A percentile compares a stretch with the other conserved stretches of the same genome.
Conservation (phyloP, 2,329 filamentous ascomycete genomes). For the Fusarium sp. region DNA sequence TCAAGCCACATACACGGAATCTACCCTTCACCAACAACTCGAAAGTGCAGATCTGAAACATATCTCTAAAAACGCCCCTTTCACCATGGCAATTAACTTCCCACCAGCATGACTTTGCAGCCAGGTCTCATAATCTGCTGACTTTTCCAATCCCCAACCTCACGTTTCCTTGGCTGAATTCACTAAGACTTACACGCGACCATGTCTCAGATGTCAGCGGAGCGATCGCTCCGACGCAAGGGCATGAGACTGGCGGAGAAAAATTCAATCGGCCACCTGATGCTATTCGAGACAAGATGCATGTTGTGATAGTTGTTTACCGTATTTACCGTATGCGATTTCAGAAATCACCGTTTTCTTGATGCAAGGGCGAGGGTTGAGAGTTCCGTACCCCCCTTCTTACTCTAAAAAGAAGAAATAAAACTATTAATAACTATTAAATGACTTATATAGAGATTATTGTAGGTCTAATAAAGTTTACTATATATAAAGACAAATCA, state of each 20-base stretch:
- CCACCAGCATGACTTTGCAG: neutral
- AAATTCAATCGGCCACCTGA: constrained; percentile 3
- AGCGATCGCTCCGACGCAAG: constrained; percentile 18
- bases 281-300: constrained; percentile 21
- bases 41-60: neutral
- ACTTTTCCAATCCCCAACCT: neutral
- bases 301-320: neutral
- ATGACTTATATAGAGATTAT: too few relatives aligned
- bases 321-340: neutral
- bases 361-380: neutral
- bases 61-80: neutral
- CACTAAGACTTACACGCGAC: constrained; percentile 12
- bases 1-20: neutral
- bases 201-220: constrained; percentile 20
- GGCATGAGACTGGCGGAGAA: neutral
- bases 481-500: too few relatives aligned
- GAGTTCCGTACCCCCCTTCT: too few relatives aligned
- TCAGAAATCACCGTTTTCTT: neutral
- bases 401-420: too few relatives aligned
- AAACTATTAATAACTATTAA: too few relatives aligned
- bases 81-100: constrained; percentile 1
- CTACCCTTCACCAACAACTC: neutral
- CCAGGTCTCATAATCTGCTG: neutral
- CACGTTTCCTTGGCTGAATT: neutral
- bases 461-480: too few relatives aligned